Conservation (phyloP, 306 rosid genomes). For the Fragaria iinumae region DNA sequence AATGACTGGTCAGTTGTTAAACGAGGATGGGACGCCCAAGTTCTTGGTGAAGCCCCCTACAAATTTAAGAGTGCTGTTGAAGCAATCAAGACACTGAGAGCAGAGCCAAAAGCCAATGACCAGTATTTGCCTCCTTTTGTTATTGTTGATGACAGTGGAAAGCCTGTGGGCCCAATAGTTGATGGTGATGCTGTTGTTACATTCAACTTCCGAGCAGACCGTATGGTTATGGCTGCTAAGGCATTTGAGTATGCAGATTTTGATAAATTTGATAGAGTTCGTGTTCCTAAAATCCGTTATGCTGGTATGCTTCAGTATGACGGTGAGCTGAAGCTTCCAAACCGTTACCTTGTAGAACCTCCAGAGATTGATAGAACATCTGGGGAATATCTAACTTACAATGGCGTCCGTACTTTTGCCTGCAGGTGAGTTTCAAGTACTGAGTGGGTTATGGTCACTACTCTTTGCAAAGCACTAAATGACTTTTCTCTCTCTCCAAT, state of each 20-base stretch:
- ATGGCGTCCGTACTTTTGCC: constrained; percentile 88
- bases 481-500: neutral
- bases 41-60: constrained; percentile 95
- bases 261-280: constrained; percentile 89
- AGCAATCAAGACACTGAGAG: constrained; percentile 80
- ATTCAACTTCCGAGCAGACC: constrained; percentile 91
- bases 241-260: constrained; percentile 84
- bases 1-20: constrained; percentile 96
- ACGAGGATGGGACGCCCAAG: constrained; percentile 99
- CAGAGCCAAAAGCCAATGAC: constrained; percentile 66
- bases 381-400: constrained; percentile 89
- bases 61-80: constrained; percentile 74
- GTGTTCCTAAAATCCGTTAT: constrained; percentile 78
- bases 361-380: constrained; percentile 98
- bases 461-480: neutral
- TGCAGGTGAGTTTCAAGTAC: constrained; percentile 65
- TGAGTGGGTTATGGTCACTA: neutral
- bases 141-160: constrained; percentile 77
- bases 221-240: constrained; percentile 96
- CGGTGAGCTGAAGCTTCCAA: constrained; percentile 96
- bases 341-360: constrained; percentile 85
- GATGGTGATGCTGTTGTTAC: constrained; percentile 99
- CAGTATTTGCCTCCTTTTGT: constrained; percentile 96
- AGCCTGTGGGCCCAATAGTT: constrained; percentile 86
- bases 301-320: constrained; percentile 99